Percentiles rank a stretch among this genome's conserved stretches.
These are phyloP conservation scores for Capsicum chinense DNA, from an alignment of 257 asterid genomes.

Conservation along the genomic window DNA sequence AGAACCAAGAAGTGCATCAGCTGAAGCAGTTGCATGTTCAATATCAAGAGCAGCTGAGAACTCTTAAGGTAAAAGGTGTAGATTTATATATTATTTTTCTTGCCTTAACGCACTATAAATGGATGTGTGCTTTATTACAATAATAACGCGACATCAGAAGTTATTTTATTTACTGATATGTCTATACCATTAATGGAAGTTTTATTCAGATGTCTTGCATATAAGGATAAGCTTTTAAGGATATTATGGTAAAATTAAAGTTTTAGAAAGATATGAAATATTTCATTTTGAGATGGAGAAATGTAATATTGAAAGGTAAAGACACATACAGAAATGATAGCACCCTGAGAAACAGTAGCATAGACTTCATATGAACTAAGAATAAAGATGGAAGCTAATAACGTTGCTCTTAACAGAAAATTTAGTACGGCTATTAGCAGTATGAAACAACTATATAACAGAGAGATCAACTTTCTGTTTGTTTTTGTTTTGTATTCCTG, in stretches of 20 bases:
- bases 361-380: not conserved
- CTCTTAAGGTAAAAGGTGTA: constrained; percentile 61
- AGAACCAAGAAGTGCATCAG: constrained; percentile 65
- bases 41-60: constrained; percentile 70
- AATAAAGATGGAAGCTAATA: not conserved
- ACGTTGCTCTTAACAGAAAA: not conserved
- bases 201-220: not conserved
- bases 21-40: constrained; percentile 69
- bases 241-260: not conserved
- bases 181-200: not conserved
- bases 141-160: not conserved
- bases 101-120: not conserved
- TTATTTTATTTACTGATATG: not conserved
- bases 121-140: not conserved
- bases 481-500: too few relatives aligned
- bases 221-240: constrained; percentile 1
- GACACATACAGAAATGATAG: not conserved
- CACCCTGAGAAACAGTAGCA: not conserved
- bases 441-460: not conserved
- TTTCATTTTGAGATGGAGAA: not conserved
- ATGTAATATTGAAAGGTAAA: not conserved
- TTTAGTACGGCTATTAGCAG: not conserved
- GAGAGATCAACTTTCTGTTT: not conserved
- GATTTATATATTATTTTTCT: not conserved
- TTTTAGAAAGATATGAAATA: not conserved